phyloP scores from a whole-genome alignment of 2,329 filamentous ascomycete genomes.

The Phoma sp. region DNA sequence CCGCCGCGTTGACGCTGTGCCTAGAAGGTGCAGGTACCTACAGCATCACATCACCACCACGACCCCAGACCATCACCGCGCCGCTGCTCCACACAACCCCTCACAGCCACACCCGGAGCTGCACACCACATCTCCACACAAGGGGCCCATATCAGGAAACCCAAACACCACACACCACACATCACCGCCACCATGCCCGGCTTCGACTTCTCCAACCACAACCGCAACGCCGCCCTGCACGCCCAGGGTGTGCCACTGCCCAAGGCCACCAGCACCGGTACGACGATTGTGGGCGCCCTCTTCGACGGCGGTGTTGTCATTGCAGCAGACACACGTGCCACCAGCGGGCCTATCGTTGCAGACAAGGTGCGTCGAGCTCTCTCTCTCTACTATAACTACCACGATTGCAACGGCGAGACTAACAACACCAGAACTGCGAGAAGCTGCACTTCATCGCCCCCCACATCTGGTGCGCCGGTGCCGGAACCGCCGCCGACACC shows the following conservation, averaged over 20 bases:
- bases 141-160: too few relatives aligned
- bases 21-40: neutral
- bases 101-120: too few relatives aligned
- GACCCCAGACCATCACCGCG: too few relatives aligned
- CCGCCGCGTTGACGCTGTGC: constrained; percentile 10
- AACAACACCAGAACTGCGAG: constrained; percentile 79
- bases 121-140: neutral
- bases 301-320: constrained; percentile 98
- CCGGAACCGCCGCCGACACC: constrained; percentile 95
- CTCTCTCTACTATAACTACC: neutral
- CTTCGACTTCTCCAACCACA: constrained; percentile 95
- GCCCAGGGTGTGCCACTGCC: constrained; percentile 91
- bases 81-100: too few relatives aligned
- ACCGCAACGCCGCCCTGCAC: constrained; percentile 96
- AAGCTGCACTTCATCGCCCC: constrained; percentile 99
- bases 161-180: neutral
- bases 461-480: constrained; percentile 98
- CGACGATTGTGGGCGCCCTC: constrained; percentile 97
- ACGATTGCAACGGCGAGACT: neutral
- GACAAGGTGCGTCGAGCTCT: constrained; percentile 72
- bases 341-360: constrained; percentile 95
- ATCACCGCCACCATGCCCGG: constrained; percentile 69
- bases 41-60: too few relatives aligned
- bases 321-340: constrained; percentile 96
- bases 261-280: constrained; percentile 98